Percentiles rank a stretch among this genome's conserved stretches.
phyloP scores from a whole-genome alignment of 805 yeast species.

The Cyberlindnera meyerae region DNA sequence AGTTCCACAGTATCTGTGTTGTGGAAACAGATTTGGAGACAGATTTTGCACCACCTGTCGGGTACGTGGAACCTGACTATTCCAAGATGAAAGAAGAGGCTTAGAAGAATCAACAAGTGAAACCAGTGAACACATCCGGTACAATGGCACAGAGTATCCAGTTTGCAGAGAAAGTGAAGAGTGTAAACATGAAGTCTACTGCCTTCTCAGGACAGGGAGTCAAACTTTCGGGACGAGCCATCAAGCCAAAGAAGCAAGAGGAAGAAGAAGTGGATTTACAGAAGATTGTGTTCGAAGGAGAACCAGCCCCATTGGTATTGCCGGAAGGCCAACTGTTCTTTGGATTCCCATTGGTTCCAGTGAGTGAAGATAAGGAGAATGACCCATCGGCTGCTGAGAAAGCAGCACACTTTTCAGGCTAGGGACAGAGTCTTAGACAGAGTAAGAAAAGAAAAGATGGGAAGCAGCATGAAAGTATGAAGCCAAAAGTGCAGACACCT shows the following conservation, averaged over 20 bases:
- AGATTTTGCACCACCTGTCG: constrained; percentile 98
- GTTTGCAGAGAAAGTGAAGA: constrained; percentile 54
- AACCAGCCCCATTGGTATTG: constrained; percentile 65
- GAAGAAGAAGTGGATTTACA: constrained; percentile 28
- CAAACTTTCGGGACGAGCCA: constrained; percentile 58
- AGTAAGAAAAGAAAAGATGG: constrained; percentile 65
- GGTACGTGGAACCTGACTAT: constrained; percentile 90
- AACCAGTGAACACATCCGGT: constrained; percentile 41
- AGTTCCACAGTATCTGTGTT: constrained; percentile 73
- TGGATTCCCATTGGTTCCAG: constrained; percentile 73
- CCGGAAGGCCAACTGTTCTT: constrained; percentile 88
- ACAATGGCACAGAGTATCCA: constrained; percentile 74
- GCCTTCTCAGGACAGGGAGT: constrained; percentile 60
- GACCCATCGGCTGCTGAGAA: no score
- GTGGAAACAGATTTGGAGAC: constrained; percentile 96
- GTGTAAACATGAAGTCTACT: constrained; percentile 29
- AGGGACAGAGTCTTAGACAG: constrained; percentile 73
- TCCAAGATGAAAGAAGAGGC: constrained; percentile 26
- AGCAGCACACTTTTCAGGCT: no score
- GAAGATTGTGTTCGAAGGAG: constrained; percentile 49
- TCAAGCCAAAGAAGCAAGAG: constrained; percentile 23
- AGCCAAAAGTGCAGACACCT: constrained; percentile 59
- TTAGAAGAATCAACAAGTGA: no score
- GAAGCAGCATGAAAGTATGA: constrained; percentile 47
- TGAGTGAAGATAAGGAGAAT: constrained; percentile 33